Conservation (phyloP, 2,329 filamentous ascomycete genomes). For the Talaromyces albobiverticillius region DNA sequence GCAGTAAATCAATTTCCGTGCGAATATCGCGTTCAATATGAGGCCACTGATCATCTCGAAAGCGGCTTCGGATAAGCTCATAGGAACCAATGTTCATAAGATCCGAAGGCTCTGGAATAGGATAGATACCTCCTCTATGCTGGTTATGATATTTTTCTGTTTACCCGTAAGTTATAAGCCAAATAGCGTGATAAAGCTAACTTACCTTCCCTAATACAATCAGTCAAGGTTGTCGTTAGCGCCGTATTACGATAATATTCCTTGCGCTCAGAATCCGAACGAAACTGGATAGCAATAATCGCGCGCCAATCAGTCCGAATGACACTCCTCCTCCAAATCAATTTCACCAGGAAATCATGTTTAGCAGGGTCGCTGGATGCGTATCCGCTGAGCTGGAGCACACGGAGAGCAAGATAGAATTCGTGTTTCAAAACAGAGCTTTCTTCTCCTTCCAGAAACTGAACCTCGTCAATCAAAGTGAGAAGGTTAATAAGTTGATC, state of each 20-base stretch:
- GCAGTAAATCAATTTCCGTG: constrained; percentile 66
- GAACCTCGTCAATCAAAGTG: constrained; percentile 67
- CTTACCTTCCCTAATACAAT: constrained; percentile 64
- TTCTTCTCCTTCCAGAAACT: constrained; percentile 46
- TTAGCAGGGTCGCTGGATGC: constrained; percentile 54
- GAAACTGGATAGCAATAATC: constrained; percentile 73
- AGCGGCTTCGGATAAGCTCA: constrained; percentile 47
- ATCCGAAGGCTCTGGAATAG: constrained; percentile 26
- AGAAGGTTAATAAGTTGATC: constrained; percentile 62
- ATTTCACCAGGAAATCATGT: constrained; percentile 53
- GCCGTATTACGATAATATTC: constrained; percentile 63
- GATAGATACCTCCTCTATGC: constrained; percentile 21
- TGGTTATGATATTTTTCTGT: constrained; percentile 19
- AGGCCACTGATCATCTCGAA: constrained; percentile 62
- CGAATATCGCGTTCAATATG: constrained; percentile 70
- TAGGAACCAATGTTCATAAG: constrained; percentile 28
- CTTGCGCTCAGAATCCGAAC: constrained; percentile 67
- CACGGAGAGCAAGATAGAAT: constrained; percentile 71
- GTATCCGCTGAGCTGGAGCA: constrained; percentile 53
- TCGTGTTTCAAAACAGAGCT: constrained; percentile 54
- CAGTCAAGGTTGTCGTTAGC: constrained; percentile 64
- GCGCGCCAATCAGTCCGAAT: constrained; percentile 79
- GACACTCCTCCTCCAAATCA: constrained; percentile 88
- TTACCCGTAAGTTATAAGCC: constrained; percentile 15
- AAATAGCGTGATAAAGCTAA: constrained; percentile 25